phyloP scores from a whole-genome alignment of 2,329 filamentous ascomycete species.

The Verticillium tricorpus region DNA sequence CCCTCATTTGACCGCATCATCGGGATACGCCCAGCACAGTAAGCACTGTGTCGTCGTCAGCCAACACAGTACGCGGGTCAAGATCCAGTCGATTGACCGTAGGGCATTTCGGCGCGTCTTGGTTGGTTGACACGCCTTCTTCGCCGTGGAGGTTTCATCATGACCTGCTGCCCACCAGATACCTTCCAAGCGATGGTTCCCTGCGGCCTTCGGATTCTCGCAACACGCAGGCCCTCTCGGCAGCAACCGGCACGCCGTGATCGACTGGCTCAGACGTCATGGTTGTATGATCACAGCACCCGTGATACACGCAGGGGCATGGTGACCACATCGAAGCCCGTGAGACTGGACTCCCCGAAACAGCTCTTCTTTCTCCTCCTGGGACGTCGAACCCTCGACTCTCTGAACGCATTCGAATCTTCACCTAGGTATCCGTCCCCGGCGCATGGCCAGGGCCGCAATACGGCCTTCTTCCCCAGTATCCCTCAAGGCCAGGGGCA shows the following conservation, averaged over 20 bases:
- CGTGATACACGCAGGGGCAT: slow-evolving; percentile 3
- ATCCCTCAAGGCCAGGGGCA: background rate
- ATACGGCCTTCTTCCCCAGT: background rate
- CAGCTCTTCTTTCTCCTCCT: background rate
- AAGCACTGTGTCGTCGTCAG: background rate
- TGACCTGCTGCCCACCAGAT: background rate
- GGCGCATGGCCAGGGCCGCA: background rate
- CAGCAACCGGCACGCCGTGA: background rate
- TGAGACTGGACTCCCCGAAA: background rate
- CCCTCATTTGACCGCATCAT: background rate
- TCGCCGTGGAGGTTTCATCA: background rate
- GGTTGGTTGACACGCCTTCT: background rate
- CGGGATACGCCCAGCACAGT: background rate
- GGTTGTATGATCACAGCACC: slow-evolving; percentile 1
- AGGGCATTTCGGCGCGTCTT: background rate
- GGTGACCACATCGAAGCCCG: background rate
- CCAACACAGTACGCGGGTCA: background rate
- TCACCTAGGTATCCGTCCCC: background rate
- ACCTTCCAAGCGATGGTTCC: background rate
- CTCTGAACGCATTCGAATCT: background rate
- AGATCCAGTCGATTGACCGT: background rate
- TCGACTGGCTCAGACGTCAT: slow-evolving; percentile 5
- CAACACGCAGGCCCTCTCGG: background rate
- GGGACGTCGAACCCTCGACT: too few relatives aligned
- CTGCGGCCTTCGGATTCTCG: background rate